Conservation (phyloP, 495 filamentous ascomycete genomes). For the Trichoderma asperelloides region DNA sequence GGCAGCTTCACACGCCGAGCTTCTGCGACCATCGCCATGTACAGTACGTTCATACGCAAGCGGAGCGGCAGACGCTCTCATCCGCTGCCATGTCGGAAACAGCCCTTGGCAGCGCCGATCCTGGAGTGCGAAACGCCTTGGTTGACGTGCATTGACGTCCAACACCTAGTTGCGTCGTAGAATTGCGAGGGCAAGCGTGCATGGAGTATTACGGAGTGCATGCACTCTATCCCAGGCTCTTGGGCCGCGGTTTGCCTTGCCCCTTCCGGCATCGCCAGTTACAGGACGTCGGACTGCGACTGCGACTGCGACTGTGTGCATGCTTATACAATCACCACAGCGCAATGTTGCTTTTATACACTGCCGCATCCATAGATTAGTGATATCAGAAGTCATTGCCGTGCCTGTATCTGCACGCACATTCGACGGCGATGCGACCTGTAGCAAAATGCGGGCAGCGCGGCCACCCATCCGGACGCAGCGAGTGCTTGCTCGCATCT, state of each 20-base stretch:
- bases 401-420: background rate
- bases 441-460: background rate
- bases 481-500: background rate
- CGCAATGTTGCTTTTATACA: too few species aligned
- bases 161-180: background rate
- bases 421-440: background rate
- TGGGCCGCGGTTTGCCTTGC: too few species aligned
- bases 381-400: too few species aligned
- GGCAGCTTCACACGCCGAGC: background rate
- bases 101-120: conserved; percentile 5
- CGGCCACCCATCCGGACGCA: too few species aligned
- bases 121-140: background rate
- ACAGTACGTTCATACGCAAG: background rate
- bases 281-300: too few species aligned
- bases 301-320: too few species aligned
- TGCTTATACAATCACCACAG: too few species aligned
- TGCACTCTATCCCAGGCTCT: too few species aligned
- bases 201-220: background rate
- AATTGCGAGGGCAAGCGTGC: background rate
- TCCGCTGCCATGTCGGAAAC: background rate
- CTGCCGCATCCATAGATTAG: too few species aligned
- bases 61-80: background rate
- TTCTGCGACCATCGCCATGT: too few species aligned
- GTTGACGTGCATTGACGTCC: conserved; percentile 3
- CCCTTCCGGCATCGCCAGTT: too few species aligned